Conservation (phyloP, 371 early-diverging fungal species). For the Apophysomyces sp. region DNA sequence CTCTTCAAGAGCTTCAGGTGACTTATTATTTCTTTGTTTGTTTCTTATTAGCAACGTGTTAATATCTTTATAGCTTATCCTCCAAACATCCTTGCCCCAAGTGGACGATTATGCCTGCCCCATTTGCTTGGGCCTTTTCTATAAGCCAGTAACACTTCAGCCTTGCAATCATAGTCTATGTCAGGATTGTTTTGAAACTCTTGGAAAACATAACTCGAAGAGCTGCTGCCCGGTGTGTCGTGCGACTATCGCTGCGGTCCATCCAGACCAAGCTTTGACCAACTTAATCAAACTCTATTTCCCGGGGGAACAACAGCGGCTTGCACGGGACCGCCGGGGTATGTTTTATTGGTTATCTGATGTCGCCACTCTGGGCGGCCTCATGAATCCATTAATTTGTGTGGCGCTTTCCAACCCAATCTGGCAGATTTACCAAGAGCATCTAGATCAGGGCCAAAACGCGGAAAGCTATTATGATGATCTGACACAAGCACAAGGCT, state of each 20-base stretch:
- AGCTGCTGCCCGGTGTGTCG: neutral
- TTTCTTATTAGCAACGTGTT: neutral
- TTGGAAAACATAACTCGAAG: neutral
- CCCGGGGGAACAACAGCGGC: neutral
- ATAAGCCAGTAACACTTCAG: conserved; percentile 9
- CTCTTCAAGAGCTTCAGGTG: neutral
- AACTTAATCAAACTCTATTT: conserved; percentile 3
- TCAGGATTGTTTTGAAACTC: conserved; percentile 3
- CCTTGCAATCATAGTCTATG: conserved; percentile 10
- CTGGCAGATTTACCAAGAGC: neutral
- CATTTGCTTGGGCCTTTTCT: conserved; percentile 9
- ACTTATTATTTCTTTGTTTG: neutral
- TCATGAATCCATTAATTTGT: neutral
- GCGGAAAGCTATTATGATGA: neutral
- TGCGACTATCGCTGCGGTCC: neutral
- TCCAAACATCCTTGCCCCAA: conserved; percentile 4
- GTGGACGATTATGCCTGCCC: conserved; percentile 9
- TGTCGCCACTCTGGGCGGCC: neutral
- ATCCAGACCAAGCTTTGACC: neutral
- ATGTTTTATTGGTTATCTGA: neutral
- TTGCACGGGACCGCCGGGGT: neutral
- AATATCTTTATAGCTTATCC: neutral
- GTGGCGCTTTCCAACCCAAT: neutral
- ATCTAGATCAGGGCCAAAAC: neutral
- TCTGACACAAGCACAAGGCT: neutral